phyloP scores from a whole-genome alignment of 1,284 basidiomycete species.

The Cryptococcus sp. region DNA sequence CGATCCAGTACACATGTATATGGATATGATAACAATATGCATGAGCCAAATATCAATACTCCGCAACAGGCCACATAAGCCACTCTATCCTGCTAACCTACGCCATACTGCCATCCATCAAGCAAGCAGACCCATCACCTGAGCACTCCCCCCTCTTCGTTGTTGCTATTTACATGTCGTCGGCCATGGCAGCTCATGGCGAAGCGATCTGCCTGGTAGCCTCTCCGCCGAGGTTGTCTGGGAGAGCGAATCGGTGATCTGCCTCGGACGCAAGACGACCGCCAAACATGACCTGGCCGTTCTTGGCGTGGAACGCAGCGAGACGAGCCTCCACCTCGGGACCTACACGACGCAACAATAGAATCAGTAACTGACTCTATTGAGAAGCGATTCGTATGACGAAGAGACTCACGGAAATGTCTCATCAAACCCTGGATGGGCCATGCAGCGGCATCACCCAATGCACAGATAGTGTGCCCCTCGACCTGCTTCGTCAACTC shows the following conservation, averaged over 20 bases:
- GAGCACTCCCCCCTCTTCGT: too few species aligned
- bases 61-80: too few species aligned
- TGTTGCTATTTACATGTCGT: too few species aligned
- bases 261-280: conserved; percentile 72
- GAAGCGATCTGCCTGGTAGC: conserved; percentile 29
- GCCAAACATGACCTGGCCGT: conserved; percentile 88
- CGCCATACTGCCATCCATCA: too few species aligned
- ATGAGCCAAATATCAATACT: too few species aligned
- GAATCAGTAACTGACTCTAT: neutral
- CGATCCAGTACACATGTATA: too few species aligned
- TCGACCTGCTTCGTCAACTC: conserved; percentile 96
- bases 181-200: neutral
- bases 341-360: conserved; percentile 31
- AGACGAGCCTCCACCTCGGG: conserved; percentile 90
- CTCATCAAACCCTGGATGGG: conserved; percentile 95
- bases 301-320: conserved; percentile 69
- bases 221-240: conserved; percentile 72
- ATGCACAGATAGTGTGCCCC: conserved; percentile 91
- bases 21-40: too few species aligned
- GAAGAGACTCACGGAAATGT: conserved; percentile 71
- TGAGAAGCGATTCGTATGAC: neutral
- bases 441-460: conserved; percentile 98
- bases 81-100: too few species aligned
- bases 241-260: conserved; percentile 71
- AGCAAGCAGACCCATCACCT: too few species aligned